Evolutionary conservation across 192 early-diverging fungal genomes (phyloP), one percentile per base, ranked within the genome.

Genomic region (Rhizophagus prolifer): DNA sequence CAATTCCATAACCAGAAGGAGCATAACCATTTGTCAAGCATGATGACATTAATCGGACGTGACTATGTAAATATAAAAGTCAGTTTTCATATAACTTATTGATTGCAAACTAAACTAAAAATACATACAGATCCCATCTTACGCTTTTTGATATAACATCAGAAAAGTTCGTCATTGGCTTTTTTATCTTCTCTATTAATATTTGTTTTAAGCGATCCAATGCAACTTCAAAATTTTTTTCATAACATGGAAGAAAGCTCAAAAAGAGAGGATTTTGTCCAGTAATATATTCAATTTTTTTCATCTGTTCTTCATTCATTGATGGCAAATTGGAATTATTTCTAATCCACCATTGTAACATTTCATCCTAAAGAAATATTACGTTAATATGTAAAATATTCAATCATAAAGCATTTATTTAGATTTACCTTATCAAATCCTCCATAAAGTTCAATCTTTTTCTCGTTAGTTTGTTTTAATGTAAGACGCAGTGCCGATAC

Each of bases 221-320:
- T 64, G 50, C 73, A 61, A 34, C 8, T 19, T 64, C 62, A 30
- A 64, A 75, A 75, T 67, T 12, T 30, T 75, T 34, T 13, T 64
- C 30, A 3, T 13, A 41, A 63, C 6, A 21, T 26, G 12, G 9
- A 12, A 75, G 13, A 65, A 75, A 64, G 62, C 69, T 63, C 62
- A 54, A 54, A 31, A 31, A 31, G 31, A 31, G 31, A 3, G 31
- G 31, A 75, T 19, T 75, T 23, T 23, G 25, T 12, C 58, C 60
- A 9, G 73, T 75, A 2, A 64, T 75, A 63, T 75, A 63, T 64
- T 75, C 73, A 19, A 75, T 44, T 75, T 28, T 13, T n/a, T 64
- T 8, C 44, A 63, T 75, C 21, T 75, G 59, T 14, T 61, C 16
- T 13, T 75, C 23, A 30, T 64, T 19, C 23, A 64, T 63, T 61